These are phyloP conservation scores for Nepenthes mirabilis DNA, from an alignment of 148 eudicot genomes.

Conservation along the genomic window DNA sequence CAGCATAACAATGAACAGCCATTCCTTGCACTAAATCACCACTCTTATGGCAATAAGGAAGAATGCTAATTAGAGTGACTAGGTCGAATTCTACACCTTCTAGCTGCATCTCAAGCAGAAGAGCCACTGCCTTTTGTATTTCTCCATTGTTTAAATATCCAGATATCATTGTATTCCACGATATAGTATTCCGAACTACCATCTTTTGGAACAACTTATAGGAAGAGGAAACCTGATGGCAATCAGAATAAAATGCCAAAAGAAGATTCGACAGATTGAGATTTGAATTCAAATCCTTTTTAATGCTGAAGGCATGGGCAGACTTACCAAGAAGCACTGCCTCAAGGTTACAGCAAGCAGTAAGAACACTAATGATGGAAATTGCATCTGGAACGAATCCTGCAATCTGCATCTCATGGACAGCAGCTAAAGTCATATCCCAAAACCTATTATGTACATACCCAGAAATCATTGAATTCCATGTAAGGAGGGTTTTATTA, in stretches of 20 bases:
- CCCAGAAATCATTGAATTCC: constrained; percentile 65
- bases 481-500: constrained; percentile 28
- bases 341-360: constrained; percentile 40
- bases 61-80: constrained; percentile 44
- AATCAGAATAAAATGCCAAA: constrained; percentile 45
- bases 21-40: constrained; percentile 28
- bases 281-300: constrained; percentile 30
- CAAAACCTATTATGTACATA: constrained; percentile 28
- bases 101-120: constrained; percentile 41
- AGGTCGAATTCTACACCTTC: constrained; percentile 36
- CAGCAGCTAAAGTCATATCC: constrained; percentile 20
- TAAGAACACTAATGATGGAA: constrained; percentile 40
- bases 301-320: constrained; percentile 45
- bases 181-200: constrained; percentile 26
- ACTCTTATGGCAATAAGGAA: constrained; percentile 26
- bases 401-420: constrained; percentile 34
- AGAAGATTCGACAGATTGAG: constrained; percentile 41
- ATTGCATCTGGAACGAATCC: constrained; percentile 39
- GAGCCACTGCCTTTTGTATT: constrained; percentile 10
- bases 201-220: constrained; percentile 32
- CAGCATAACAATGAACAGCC: constrained; percentile 40
- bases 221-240: constrained; percentile 17
- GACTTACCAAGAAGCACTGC: constrained; percentile 44
- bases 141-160: constrained; percentile 43
- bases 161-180: constrained; percentile 71